Conservation (phyloP, 139 green algal genomes). For the Chlamydomonas incerta region DNA sequence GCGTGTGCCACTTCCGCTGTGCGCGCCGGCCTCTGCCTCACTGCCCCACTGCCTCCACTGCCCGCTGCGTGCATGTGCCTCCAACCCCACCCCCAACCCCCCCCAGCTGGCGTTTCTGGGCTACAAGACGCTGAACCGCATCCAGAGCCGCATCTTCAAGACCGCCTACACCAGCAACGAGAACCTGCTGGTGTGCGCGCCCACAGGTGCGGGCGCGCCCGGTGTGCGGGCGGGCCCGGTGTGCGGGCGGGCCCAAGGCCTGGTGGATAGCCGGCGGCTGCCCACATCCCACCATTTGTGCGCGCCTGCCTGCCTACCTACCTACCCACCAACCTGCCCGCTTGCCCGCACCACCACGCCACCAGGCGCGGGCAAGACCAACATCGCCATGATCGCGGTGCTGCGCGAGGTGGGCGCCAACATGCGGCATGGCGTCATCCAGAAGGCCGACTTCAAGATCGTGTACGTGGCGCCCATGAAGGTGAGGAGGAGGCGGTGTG, state of each 20-base stretch:
- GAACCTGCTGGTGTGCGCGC: constrained; percentile 93
- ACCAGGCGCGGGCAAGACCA: constrained; percentile 95
- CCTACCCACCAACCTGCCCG: no score
- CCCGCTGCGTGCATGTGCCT: neutral
- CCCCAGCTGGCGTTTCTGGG: constrained; percentile 71
- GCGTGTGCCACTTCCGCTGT: no score
- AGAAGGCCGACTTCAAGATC: constrained; percentile 84
- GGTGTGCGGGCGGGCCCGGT: neutral
- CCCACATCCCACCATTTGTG: no score
- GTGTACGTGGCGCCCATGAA: constrained; percentile 99
- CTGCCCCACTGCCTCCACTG: neutral
- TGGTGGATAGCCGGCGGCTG: no score
- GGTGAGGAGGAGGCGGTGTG: constrained; percentile 4
- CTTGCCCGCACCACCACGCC: neutral
- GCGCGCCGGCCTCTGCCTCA: neutral
- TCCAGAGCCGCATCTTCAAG: constrained; percentile 91
- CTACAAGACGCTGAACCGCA: constrained; percentile 96
- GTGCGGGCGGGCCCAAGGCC: neutral
- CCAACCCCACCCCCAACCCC: neutral
- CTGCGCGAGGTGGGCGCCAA: constrained; percentile 88
- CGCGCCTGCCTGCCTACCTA: no score
- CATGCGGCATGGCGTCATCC: constrained; percentile 81
- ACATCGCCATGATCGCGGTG: constrained; percentile 99
- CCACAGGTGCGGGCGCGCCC: constrained; percentile 69
- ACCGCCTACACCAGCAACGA: constrained; percentile 88